Evolutionary conservation across 495 filamentous ascomycete species (phyloP).

Genomic region (Neurospora cerealis): DNA sequence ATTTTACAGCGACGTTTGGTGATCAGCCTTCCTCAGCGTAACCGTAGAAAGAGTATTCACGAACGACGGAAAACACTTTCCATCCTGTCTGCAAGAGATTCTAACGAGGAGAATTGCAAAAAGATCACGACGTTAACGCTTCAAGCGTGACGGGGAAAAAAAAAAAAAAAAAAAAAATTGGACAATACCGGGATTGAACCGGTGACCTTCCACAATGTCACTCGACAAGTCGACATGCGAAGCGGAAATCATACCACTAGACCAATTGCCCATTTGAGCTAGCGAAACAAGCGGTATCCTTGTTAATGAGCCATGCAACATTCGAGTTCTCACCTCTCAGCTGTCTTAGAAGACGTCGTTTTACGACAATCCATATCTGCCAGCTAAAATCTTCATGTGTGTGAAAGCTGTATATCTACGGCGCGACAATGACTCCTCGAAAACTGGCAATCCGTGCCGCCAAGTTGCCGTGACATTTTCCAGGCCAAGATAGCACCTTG

Average conservation of each 20-base stretch:
- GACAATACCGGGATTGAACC: slow-evolving; percentile 10
- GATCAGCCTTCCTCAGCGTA: neutral
- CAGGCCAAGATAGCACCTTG: too few species aligned
- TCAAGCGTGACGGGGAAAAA: neutral
- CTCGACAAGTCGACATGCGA: neutral
- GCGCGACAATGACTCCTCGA: neutral
- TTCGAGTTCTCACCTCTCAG: neutral
- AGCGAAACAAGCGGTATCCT: neutral
- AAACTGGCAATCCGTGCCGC: neutral
- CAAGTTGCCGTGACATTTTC: neutral
- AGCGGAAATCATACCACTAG: slow-evolving; percentile 17
- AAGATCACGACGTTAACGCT: neutral
- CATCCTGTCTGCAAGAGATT: neutral
- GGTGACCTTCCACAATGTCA: slow-evolving; percentile 12
- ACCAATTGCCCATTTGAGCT: slow-evolving; percentile 4
- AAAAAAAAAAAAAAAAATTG: neutral
- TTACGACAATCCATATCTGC: neutral
- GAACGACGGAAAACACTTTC: neutral
- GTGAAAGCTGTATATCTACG: neutral
- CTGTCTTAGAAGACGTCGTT: neutral
- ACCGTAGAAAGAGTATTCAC: neutral
- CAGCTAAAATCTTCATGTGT: neutral
- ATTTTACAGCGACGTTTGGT: neutral
- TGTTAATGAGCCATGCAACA: neutral
- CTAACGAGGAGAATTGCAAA: neutral